Base-by-base conservation (phyloP, 192 early-diverging fungal genomes). In the Mycoemilia scoparia region DNA sequence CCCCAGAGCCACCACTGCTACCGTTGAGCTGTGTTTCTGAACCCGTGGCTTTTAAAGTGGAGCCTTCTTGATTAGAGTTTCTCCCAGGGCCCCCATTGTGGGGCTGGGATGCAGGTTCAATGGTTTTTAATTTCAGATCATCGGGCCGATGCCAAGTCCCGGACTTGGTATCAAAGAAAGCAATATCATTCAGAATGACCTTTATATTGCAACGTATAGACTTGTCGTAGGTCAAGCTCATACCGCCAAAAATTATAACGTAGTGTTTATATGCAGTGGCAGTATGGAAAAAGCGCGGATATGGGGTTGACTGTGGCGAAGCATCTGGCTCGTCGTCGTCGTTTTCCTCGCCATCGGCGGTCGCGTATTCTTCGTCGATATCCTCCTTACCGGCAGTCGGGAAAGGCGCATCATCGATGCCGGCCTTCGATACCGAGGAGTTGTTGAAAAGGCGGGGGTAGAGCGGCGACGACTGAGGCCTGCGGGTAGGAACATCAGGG, bases 221-320 rank as follows among this genome's bases (percentile, higher is more conserved):
- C 31, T 57, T 41, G 14, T 23, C 29, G 36, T 58, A 54, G 3
- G 40, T 55, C 19, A 64, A 67, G 4, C 81, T 78, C 81, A 84
- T 84, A 5, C 81, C 81, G 23, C 81, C 81, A 62, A 81, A 84
- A 19, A 77, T 64, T 5, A 81, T 52, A 12, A 84, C 51, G 35
- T 60, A 46, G 18, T 64, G 68, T 42, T 64, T 54, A 43, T 77
- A 75, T 17, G 70, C 65, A 35, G 74, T 81, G 34, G 74, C 69
- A 11, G 78, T 74, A 43, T 82, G 78, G 45, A 82, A 82, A 41
- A 77, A 82, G 5, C 78, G 68, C 24, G 76, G 63, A 1, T 49
- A 27, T 32, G 55, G 55, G 18, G 17, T 46, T 44, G 7, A 20
- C 18, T 56, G 57, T 12, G 63, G 18, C 31, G 41, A 36, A 21